Evolutionary conservation across 2,329 filamentous ascomycete species (phyloP).

Genomic region (Aspergillus transmontanensis): DNA sequence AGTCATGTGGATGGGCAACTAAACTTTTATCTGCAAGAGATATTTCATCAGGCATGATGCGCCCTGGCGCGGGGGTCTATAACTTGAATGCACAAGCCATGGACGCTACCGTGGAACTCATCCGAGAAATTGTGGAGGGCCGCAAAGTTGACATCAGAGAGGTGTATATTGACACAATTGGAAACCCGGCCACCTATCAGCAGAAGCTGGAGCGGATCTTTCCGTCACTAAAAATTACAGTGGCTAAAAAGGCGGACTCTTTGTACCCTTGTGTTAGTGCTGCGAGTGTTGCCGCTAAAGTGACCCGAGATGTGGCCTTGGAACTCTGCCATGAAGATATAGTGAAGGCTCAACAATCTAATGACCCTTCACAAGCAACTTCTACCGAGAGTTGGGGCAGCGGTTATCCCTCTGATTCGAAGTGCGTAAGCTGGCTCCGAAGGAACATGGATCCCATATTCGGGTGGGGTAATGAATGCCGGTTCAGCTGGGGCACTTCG

Average conservation of each 20-base stretch:
- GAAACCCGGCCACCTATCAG: conserved; percentile 80
- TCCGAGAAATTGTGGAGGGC: conserved; percentile 71
- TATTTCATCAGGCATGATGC: conserved; percentile 78
- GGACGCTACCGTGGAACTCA: conserved; percentile 84
- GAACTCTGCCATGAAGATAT: conserved; percentile 72
- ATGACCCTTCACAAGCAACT: conserved; percentile 32
- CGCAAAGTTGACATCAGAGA: conserved; percentile 78
- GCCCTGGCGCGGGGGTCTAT: conserved; percentile 59
- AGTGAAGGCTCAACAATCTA: conserved; percentile 30
- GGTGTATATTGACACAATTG: conserved; percentile 95
- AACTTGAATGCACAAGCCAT: conserved; percentile 96
- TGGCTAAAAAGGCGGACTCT: conserved; percentile 89
- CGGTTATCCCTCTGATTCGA: conserved; percentile 86
- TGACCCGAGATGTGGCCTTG: conserved; percentile 86
- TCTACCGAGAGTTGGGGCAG: conserved; percentile 72
- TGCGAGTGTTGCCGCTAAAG: conserved; percentile 92
- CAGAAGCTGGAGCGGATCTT: conserved; percentile 81
- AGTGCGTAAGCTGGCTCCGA: conserved; percentile 80
- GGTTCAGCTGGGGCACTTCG: conserved; percentile 94
- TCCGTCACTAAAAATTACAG: conserved; percentile 72
- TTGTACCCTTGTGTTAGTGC: conserved; percentile 91
- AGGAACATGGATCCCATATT: conserved; percentile 89
- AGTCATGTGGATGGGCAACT: conserved; percentile 80
- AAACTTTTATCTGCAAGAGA: conserved; percentile 79
- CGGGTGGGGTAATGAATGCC: conserved; percentile 89